Conservation (phyloP, 306 rosid species). For the Hippophae gyantsensis region DNA sequence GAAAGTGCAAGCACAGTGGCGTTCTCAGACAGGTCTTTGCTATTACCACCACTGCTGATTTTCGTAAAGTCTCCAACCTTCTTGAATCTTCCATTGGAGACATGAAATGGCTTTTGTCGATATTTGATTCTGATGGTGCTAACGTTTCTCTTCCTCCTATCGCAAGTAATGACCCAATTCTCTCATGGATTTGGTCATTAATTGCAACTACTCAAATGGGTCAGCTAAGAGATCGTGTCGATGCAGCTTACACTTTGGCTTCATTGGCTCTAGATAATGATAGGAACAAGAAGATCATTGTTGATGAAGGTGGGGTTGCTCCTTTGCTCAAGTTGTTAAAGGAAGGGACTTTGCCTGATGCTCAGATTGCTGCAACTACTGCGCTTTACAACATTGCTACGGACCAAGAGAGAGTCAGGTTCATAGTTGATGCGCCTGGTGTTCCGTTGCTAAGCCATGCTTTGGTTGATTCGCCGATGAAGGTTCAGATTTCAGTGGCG, state of each 20-base stretch:
- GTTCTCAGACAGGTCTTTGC: slow-evolving; percentile 64
- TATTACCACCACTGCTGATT: slow-evolving; percentile 57
- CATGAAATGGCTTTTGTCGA: slow-evolving; percentile 64
- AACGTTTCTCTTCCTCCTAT: slow-evolving; percentile 61
- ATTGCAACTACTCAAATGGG: slow-evolving; percentile 69
- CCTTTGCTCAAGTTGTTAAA: slow-evolving; percentile 69
- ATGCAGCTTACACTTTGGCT: slow-evolving; percentile 48
- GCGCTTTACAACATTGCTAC: slow-evolving; percentile 46
- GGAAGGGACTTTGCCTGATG: slow-evolving; percentile 48
- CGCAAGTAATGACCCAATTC: slow-evolving; percentile 68
- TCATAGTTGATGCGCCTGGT: slow-evolving; percentile 33
- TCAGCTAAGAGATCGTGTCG: slow-evolving; percentile 52
- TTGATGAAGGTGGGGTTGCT: slow-evolving; percentile 64
- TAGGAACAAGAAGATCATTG: slow-evolving; percentile 60
- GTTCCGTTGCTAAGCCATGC: slow-evolving; percentile 57
- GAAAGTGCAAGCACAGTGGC: slow-evolving; percentile 55
- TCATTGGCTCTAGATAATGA: slow-evolving; percentile 43
- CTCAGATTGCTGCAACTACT: slow-evolving; percentile 65
- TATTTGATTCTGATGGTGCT: slow-evolving; percentile 50
- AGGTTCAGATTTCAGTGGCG: slow-evolving; percentile 61
- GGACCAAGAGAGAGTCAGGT: slow-evolving; percentile 29
- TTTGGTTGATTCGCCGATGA: slow-evolving; percentile 41
- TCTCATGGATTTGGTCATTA: slow-evolving; percentile 80
- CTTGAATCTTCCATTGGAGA: slow-evolving; percentile 70
- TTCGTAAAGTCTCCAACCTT: slow-evolving; percentile 45